phyloP scores from a whole-genome alignment of 116 monocot species.

The Posidonia oceanica region DNA sequence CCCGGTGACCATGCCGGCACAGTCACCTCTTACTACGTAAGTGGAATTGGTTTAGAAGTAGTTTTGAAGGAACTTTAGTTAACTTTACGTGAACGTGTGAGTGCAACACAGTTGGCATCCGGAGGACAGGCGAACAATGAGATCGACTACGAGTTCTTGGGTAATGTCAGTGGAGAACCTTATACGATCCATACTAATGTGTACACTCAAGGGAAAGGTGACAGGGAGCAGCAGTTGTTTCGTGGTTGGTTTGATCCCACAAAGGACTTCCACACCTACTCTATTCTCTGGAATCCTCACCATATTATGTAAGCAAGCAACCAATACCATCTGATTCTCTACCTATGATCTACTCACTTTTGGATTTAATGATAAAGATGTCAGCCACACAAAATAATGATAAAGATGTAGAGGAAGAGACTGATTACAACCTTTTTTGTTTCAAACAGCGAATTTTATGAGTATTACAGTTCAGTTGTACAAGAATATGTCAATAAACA shows the following conservation, averaged over 20 bases:
- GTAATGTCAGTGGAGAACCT: conserved; percentile 4
- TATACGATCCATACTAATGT: conserved; percentile 11
- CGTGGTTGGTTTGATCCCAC: conserved; percentile 32
- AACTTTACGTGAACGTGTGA: background rate
- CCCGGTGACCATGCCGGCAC: conserved; percentile 10
- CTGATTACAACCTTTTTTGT: too few species aligned
- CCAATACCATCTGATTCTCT: too few species aligned
- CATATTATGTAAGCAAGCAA: conserved; percentile 14
- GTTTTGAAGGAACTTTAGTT: too few species aligned
- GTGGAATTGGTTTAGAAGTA: background rate
- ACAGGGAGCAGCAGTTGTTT: conserved; percentile 11
- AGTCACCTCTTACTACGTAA: conserved; percentile 8
- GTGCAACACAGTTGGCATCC: background rate
- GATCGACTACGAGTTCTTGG: conserved; percentile 12
- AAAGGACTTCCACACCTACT: conserved; percentile 29
- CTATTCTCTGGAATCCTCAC: conserved; percentile 26
- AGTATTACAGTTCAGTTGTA: too few species aligned
- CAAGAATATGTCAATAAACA: too few species aligned
- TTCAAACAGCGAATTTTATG: too few species aligned
- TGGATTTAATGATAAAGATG: too few species aligned
- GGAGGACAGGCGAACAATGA: conserved; percentile 1
- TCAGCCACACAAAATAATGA: too few species aligned
- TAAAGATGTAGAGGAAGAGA: too few species aligned
- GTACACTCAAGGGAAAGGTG: conserved; percentile 7
- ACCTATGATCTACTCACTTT: too few species aligned